Conservation (phyloP, 768 basidiomycete genomes). For the Mycena rosella region DNA sequence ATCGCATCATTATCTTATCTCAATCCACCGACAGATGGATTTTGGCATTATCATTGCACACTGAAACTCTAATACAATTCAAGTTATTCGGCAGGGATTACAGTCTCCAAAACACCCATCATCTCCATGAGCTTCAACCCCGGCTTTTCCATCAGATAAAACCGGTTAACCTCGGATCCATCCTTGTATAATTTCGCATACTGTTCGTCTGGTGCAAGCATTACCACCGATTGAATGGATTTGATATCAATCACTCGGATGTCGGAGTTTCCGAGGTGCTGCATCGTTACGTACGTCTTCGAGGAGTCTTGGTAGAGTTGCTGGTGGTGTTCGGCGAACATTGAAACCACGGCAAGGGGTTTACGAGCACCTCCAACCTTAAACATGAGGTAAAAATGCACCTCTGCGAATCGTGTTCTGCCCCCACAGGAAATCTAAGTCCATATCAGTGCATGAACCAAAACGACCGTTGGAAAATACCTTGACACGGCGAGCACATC, state of each 20-base stretch:
- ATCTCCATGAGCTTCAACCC: background rate
- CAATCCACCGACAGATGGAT: too few species aligned
- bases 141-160: slow-evolving; percentile 1
- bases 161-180: background rate
- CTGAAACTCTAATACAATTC: too few species aligned
- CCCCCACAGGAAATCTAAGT: background rate
- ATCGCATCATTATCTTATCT: too few species aligned
- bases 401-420: background rate
- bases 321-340: background rate
- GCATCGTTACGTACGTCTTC: background rate
- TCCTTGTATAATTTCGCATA: background rate
- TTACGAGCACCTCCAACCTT: background rate
- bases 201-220: background rate
- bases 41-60: too few species aligned
- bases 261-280: background rate
- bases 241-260: background rate
- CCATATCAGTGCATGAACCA: background rate
- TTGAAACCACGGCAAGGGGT: background rate
- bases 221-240: background rate
- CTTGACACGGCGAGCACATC: background rate
- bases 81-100: too few species aligned
- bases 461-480: background rate
- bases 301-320: background rate
- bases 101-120: too few species aligned
- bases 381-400: background rate